Evolutionary conservation across 495 filamentous ascomycete genomes (phyloP).

Genomic region (Penicilliopsis zonata): DNA sequence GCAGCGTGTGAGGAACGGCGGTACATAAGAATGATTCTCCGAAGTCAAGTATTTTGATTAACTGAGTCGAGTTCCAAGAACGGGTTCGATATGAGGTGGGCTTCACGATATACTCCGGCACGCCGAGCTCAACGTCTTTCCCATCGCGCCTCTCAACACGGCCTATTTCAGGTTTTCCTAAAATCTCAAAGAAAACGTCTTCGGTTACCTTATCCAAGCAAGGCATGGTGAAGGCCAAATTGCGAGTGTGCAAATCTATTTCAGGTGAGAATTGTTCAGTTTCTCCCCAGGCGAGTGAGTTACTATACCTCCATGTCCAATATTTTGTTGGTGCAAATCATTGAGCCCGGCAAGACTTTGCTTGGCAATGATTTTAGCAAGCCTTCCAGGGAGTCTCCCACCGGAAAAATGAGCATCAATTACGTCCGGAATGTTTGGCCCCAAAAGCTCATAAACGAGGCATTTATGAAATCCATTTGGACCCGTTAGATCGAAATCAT

Average conservation of each 20-base stretch:
- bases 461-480: conserved; percentile 36
- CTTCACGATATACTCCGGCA: conserved; percentile 27
- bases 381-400: conserved; percentile 24
- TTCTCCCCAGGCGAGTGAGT: conserved; percentile 3
- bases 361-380: conserved; percentile 30
- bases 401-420: conserved; percentile 14
- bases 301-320: conserved; percentile 29
- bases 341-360: conserved; percentile 28
- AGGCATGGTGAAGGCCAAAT: conserved; percentile 29
- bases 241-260: conserved; percentile 35
- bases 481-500: conserved; percentile 24
- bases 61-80: conserved; percentile 9
- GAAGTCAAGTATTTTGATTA: conserved; percentile 30
- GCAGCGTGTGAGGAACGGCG: conserved; percentile 7
- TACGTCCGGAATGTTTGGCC: conserved; percentile 21
- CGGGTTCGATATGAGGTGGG: conserved; percentile 10
- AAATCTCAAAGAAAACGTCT: conserved; percentile 16
- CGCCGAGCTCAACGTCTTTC: conserved; percentile 12
- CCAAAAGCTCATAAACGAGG: conserved; percentile 32
- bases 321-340: conserved; percentile 27
- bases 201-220: conserved; percentile 11
- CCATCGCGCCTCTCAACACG: conserved; percentile 19
- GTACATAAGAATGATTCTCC: conserved; percentile 26
- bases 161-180: conserved; percentile 25
- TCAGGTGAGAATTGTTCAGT: conserved; percentile 6